Evolutionary conservation across 2,329 filamentous ascomycete genomes (phyloP).

Genomic region (Fusarium sp.): DNA sequence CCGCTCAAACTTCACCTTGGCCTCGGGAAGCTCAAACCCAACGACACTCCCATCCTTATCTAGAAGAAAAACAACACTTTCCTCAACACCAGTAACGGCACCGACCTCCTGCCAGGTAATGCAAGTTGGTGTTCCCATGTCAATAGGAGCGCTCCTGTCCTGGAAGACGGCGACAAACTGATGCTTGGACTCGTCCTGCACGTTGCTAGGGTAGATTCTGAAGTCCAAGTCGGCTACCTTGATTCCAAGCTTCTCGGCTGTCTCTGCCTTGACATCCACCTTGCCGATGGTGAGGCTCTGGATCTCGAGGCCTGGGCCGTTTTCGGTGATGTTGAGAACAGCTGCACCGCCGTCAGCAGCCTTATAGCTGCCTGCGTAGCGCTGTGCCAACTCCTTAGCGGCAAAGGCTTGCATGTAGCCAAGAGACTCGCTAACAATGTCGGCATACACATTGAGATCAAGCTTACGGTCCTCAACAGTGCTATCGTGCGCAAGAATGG

Average conservation of each 20-base stretch:
- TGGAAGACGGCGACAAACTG: slow-evolving; percentile 48
- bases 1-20: neutral
- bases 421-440: slow-evolving; percentile 42
- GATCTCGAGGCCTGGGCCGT: slow-evolving; percentile 43
- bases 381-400: slow-evolving; percentile 15
- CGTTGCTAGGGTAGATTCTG: slow-evolving; percentile 46
- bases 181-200: slow-evolving; percentile 24
- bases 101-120: slow-evolving; percentile 45
- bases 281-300: slow-evolving; percentile 17
- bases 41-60: neutral
- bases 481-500: slow-evolving; percentile 47
- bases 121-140: slow-evolving; percentile 49
- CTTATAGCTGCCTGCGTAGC: slow-evolving; percentile 19
- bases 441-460: slow-evolving; percentile 49
- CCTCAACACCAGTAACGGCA: slow-evolving; percentile 4
- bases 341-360: neutral
- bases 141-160: slow-evolving; percentile 42
- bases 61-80: slow-evolving; percentile 9
- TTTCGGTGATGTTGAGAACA: slow-evolving; percentile 22
- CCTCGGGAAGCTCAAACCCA: slow-evolving; percentile 19
- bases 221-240: slow-evolving; percentile 40
- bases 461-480: slow-evolving; percentile 32
- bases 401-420: slow-evolving; percentile 15
- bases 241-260: slow-evolving; percentile 35
- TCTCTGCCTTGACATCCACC: slow-evolving; percentile 29